Base-by-base conservation (phyloP, 345 rosid species). In the Gossypium stocksii region DNA sequence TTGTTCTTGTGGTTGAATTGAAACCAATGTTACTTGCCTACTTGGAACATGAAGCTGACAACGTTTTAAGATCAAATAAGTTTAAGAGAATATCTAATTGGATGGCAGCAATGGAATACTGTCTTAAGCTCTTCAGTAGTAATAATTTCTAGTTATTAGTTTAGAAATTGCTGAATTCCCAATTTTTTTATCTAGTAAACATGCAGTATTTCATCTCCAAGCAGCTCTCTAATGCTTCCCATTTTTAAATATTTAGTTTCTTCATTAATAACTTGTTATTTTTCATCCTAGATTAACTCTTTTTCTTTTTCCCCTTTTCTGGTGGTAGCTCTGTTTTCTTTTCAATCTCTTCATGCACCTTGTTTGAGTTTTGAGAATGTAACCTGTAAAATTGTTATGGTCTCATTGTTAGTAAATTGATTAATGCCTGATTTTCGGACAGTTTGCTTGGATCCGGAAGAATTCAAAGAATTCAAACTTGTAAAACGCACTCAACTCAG, bases 361-460 rank as follows among this genome's bases (percentile, higher is more conserved):
- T 8, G 15, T 51, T 38, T 27, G 20, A 23, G n/a, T 46, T 45
- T 44, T 22, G 20, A 61, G 58, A 19, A 16, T 74, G 46, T 25
- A 61, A 67, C 52, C 22, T 2, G 8, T 74, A 62, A 46, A 59
- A 4, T 49, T 45, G 52, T 62, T 8, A 48, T 14, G 27, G 52
- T n/a, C 45, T 27, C 52, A 51, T 27, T 48, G 49, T 62, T 14
- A 44, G 65, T 38, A 22, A 72, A 16, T 25, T 49, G 19, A 68
- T 49, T 49, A 15, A 49, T 25, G 45, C 9, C 22, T 51, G 16
- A 69, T 27, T 16, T 62, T 19, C 25, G 29, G 3, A 61, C 63
- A 94, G 98, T 86, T 59, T 87, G 87, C 80, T 84, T 94, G 74
- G 93, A 89, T 88, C 97, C 98, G 25, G 95, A 92, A 73, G 89